Evolutionary conservation across 768 basidiomycete genomes (phyloP).

Genomic region (Xerocomus potaroensis): DNA sequence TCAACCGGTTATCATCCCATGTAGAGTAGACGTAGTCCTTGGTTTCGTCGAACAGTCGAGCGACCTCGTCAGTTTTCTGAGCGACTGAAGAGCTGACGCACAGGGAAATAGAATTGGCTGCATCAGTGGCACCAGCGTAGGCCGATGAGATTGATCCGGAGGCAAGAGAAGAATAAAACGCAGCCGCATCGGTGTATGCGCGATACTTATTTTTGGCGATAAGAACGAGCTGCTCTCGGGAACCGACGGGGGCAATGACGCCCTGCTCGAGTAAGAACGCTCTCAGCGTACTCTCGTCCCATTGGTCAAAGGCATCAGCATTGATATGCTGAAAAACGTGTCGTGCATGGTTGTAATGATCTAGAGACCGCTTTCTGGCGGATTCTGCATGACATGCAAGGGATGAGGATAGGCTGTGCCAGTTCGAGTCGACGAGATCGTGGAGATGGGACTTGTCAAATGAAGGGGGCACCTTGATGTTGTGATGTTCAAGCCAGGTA

Average conservation of each 20-base stretch:
- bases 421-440: slow-evolving; percentile 59
- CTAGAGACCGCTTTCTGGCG: slow-evolving; percentile 48
- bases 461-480: slow-evolving; percentile 49
- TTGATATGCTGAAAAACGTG: slow-evolving; percentile 55
- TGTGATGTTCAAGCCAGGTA: slow-evolving; percentile 66
- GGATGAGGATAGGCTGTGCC: slow-evolving; percentile 35
- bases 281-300: slow-evolving; percentile 82
- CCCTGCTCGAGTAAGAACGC: slow-evolving; percentile 86
- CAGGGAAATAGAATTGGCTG: slow-evolving; percentile 36
- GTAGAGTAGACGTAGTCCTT: slow-evolving; percentile 88
- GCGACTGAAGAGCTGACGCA: slow-evolving; percentile 41
- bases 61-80: slow-evolving; percentile 51
- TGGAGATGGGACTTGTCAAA: slow-evolving; percentile 37
- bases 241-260: slow-evolving; percentile 75
- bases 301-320: slow-evolving; percentile 65
- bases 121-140: slow-evolving; percentile 41
- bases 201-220: slow-evolving; percentile 71
- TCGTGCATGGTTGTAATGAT: slow-evolving; percentile 63
- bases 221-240: slow-evolving; percentile 72
- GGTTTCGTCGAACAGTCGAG: slow-evolving; percentile 55
- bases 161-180: slow-evolving; percentile 47
- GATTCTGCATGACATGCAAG: slow-evolving; percentile 32
- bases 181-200: slow-evolving; percentile 57
- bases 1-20: slow-evolving; percentile 79
- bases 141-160: slow-evolving; percentile 47